Evolutionary conservation across 495 filamentous ascomycete genomes (phyloP).

Genomic region (Penicillium maclennaniae): DNA sequence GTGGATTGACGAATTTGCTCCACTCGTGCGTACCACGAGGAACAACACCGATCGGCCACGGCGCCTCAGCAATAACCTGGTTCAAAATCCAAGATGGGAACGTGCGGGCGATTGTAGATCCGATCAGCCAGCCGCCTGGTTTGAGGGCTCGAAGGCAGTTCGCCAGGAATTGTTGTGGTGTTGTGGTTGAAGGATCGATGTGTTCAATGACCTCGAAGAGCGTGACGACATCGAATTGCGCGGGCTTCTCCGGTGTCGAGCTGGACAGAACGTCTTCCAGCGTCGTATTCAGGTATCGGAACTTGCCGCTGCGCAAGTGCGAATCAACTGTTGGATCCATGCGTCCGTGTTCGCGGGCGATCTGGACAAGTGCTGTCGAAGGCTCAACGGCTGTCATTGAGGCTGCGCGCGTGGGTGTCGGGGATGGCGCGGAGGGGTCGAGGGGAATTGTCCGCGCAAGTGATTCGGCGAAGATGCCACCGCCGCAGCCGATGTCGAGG

Average conservation of each 20-base stretch:
- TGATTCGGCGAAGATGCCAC: conserved; percentile 92
- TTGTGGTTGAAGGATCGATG: conserved; percentile 51
- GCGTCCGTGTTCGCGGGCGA: conserved; percentile 71
- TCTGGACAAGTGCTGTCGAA: conserved; percentile 66
- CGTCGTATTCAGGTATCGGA: conserved; percentile 66
- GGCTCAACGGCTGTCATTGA: conserved; percentile 85
- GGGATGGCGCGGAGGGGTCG: conserved; percentile 44
- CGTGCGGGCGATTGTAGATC: conserved; percentile 86
- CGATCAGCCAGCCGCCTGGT: conserved; percentile 88
- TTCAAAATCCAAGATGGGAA: conserved; percentile 86
- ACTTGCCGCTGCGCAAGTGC: conserved; percentile 47
- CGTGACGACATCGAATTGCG: conserved; percentile 68
- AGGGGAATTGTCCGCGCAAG: conserved; percentile 64
- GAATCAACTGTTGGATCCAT: conserved; percentile 55
- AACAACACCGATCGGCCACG: conserved; percentile 75
- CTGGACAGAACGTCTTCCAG: conserved; percentile 61
- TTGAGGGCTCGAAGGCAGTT: conserved; percentile 66
- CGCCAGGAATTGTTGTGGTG: conserved; percentile 66
- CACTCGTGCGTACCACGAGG: conserved; percentile 93
- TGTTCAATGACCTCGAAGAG: conserved; percentile 96
- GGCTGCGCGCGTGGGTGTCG: conserved; percentile 54
- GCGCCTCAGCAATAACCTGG: conserved; percentile 82
- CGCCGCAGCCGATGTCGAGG: conserved; percentile 93
- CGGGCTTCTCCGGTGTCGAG: background rate
- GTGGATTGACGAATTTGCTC: conserved; percentile 87